Base-by-base conservation (phyloP, 768 basidiomycete species). In the Tricholoma hemisulphureum region DNA sequence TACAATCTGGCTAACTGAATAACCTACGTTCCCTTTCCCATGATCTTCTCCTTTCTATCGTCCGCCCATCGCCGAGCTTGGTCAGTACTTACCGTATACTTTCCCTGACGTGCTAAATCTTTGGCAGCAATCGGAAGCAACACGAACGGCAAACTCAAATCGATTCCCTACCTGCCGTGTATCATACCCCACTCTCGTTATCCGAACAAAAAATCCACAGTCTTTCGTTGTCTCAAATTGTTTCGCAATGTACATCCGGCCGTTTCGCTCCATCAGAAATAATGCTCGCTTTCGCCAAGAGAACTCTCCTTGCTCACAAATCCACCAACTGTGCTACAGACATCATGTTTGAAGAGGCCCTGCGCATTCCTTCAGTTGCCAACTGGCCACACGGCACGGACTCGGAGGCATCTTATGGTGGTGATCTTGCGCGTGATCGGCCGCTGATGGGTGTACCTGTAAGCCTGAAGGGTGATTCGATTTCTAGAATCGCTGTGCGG, bases 301-400 rank as follows among this genome's bases (percentile, higher is more conserved):
- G 79, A 56, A 73, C 82, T 1, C 65, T 88, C 2, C 68, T 74
- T 21, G 83, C 83, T 0, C 84, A 86, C 16, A 69, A 71, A 31
- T 74, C 76, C 53, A 88, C 86, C 16, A 89, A 90, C 66, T 91
- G 89, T 63, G 68, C 89, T 45, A 79, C 86, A 9, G 87, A 89
- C 60, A 72, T 89, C 56, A 80, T 87, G 77, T 82, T 89, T 54
- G 71, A 75, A 34, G 77, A 72, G 62, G 74, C 72, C 56, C 75
- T 77, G 53, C 67, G 61, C 9, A 78, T 69, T 13, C 73, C 73
- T 32, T 68, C 76, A 32, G 72, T 65, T 23, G 71, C 69, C 24
- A 75, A 77, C 51, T 79, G 76, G 75, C 74, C 69, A 0, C 73
- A 73, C 9, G 73, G 67, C 26, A 63, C 73, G 10, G 77, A 78